Evolutionary conservation across 345 rosid genomes (phyloP).

Genomic region (Boechera divaricarpa): DNA sequence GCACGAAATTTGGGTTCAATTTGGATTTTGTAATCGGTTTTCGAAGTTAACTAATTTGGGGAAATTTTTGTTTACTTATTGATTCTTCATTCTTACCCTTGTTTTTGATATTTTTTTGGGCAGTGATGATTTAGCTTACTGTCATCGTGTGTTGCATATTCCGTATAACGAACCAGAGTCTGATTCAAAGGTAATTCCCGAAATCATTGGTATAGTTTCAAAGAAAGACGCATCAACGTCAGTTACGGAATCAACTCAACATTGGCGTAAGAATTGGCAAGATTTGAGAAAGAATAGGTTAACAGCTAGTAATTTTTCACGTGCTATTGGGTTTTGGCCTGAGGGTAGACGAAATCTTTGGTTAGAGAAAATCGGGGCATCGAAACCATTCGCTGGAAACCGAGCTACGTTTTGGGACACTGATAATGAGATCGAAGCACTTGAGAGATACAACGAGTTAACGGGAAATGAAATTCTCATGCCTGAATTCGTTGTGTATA

Average conservation of each 20-base stretch:
- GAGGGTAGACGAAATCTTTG: constrained; percentile 68
- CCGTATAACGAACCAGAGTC: constrained; percentile 30
- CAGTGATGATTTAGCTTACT: constrained; percentile 37
- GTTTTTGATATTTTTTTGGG: not conserved
- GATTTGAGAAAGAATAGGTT: constrained; percentile 48
- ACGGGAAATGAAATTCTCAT: constrained; percentile 53
- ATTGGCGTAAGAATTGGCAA: constrained; percentile 63
- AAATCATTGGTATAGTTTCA: constrained; percentile 13
- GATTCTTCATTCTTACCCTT: not conserved
- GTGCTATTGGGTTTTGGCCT: constrained; percentile 73
- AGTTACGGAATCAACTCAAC: constrained; percentile 34
- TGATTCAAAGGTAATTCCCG: constrained; percentile 24
- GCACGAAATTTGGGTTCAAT: not conserved
- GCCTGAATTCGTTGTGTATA: constrained; percentile 49
- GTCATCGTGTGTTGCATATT: constrained; percentile 35
- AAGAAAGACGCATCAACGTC: constrained; percentile 5
- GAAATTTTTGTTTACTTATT: not conserved
- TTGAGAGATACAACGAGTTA: constrained; percentile 57
- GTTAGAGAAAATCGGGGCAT: constrained; percentile 73
- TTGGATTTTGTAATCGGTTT: not conserved
- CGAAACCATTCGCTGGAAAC: constrained; percentile 34
- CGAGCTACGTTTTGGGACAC: constrained; percentile 40
- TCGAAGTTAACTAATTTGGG: not conserved
- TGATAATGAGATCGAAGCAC: constrained; percentile 57
- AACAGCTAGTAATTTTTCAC: constrained; percentile 77